Evolutionary conservation across 2,329 filamentous ascomycete species (phyloP).

Genomic region (Cercospora brassicicola): DNA sequence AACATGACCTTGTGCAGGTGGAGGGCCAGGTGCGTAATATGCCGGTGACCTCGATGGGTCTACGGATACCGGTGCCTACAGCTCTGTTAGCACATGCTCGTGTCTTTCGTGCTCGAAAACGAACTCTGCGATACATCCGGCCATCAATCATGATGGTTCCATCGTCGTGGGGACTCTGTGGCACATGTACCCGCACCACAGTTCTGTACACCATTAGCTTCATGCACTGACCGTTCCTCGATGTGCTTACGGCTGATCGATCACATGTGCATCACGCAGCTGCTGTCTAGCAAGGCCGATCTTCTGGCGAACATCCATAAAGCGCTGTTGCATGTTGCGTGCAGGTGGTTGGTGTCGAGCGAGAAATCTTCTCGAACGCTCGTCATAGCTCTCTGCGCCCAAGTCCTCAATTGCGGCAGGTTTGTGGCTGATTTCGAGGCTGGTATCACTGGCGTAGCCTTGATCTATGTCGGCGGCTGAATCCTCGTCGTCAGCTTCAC

Average conservation of each 20-base stretch:
- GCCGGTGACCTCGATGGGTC: conserved; percentile 10
- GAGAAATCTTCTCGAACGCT: conserved; percentile 25
- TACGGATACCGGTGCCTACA: conserved; percentile 10
- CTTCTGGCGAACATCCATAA: conserved; percentile 24
- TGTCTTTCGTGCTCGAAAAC: not conserved
- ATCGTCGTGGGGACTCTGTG: conserved; percentile 13
- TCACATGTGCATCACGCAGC: conserved; percentile 20
- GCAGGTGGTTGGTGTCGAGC: conserved; percentile 23
- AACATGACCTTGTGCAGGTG: not conserved
- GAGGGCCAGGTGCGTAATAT: conserved; percentile 6
- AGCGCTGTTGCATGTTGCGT: conserved; percentile 19
- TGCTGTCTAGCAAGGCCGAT: conserved; percentile 26
- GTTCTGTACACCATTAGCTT: conserved; percentile 16
- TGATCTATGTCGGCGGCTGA: conserved; percentile 21
- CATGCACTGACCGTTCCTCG: not conserved
- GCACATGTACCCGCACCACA: conserved; percentile 23
- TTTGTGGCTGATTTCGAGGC: conserved; percentile 34
- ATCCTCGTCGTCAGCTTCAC: conserved; percentile 29
- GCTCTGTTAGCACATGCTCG: not conserved
- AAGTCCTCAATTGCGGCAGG: conserved; percentile 32
- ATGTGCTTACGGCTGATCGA: conserved; percentile 14
- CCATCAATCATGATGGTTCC: conserved; percentile 21
- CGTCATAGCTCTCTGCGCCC: conserved; percentile 34
- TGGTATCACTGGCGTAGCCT: conserved; percentile 33
- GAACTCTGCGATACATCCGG: conserved; percentile 18